A percentile compares a stretch with the other conserved stretches of the same genome.
phyloP scores from a whole-genome alignment of 2,329 filamentous ascomycete genomes.

The Botrytis squamosa region DNA sequence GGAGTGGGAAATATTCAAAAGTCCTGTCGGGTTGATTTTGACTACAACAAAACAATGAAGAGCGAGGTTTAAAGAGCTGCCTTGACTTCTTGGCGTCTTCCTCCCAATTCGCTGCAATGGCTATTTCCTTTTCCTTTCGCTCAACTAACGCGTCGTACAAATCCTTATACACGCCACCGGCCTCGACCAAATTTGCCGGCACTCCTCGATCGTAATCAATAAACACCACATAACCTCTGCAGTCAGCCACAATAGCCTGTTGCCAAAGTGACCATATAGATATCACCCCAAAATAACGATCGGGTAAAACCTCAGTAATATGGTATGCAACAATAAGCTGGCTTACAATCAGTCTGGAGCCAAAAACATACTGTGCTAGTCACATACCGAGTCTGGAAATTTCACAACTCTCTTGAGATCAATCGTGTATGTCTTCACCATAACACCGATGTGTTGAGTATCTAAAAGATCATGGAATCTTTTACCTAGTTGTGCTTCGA shows the following conservation, averaged over 20 bases:
- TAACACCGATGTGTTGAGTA: not conserved
- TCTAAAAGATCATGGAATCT: slow-evolving; percentile 9
- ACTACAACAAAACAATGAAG: too few species aligned
- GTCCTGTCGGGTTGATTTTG: too few species aligned
- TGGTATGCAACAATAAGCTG: slow-evolving; percentile 13
- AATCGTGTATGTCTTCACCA: not conserved
- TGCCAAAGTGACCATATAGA: slow-evolving; percentile 6
- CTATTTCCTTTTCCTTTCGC: not conserved
- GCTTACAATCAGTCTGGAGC: not conserved
- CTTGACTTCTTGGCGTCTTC: not conserved
- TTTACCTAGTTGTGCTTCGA: not conserved
- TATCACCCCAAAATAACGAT: slow-evolving; percentile 12
- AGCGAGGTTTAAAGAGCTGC: not conserved
- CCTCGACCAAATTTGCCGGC: slow-evolving; percentile 5
- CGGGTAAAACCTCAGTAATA: slow-evolving; percentile 2
- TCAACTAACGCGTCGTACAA: slow-evolving; percentile 4
- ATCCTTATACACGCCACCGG: slow-evolving; percentile 7
- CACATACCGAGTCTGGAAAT: slow-evolving; percentile 6
- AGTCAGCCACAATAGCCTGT: slow-evolving; percentile 11
- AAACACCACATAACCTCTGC: slow-evolving; percentile 1
- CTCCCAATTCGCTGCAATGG: slow-evolving; percentile 4
- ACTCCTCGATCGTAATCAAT: not conserved
- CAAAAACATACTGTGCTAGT: not conserved
- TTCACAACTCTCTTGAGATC: slow-evolving; percentile 9
- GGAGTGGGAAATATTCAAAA: too few species aligned